Evolutionary conservation across 2,329 filamentous ascomycete species (phyloP), one percentile per base, ranked within the genome.

Genomic region (Ceratocystis huliohia): DNA sequence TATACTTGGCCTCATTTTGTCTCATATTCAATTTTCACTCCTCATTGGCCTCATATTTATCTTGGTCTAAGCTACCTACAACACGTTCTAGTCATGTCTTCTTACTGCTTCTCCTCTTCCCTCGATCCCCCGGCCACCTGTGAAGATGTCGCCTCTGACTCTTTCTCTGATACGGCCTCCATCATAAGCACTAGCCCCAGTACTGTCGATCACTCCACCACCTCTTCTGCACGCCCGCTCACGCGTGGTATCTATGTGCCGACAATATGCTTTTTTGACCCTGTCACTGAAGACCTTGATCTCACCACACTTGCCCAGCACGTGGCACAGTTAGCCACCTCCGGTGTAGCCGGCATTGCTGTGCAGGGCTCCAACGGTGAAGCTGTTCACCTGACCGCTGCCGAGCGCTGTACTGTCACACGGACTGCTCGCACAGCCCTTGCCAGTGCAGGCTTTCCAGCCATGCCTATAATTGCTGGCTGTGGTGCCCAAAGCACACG

Each of bases 351-450:
- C 17, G 88, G 88, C 22, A 80, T 93, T 61, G 87, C 88, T 62
- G 89, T 87, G 10, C 88, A 91, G 74, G 89, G 89, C 61, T 90
- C 87, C 73, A 93, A 93, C 73, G 89, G 89, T 71, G 89, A 94
- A 78, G 88, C 89, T 6, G 88, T 91, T 13, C 88, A 91, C 72
- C 81, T 93, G 44, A 85, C 85, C 56, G 86, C 86, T 71, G 78
- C 81, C 28, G 89, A 93, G 76, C 84, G 88, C 68, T 81, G 82
- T 61, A 77, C 83, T 64, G 84, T 93, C 71, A 91, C 87, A 5
- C 77, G 78, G 63, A 84, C 86, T 44, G 91, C 88, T 1, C 85
- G 89, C 50, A 80, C 82, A 69, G 87, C 88, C 15, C 79, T 92
- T 57, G 70, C 70, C 30, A 79, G 80, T 10, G 82, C 84, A 41